A percentile compares a stretch with the other conserved stretches of the same genome.
phyloP scores from a whole-genome alignment of 2,329 filamentous ascomycete species.

The Ceratocystis diversiconidia region DNA sequence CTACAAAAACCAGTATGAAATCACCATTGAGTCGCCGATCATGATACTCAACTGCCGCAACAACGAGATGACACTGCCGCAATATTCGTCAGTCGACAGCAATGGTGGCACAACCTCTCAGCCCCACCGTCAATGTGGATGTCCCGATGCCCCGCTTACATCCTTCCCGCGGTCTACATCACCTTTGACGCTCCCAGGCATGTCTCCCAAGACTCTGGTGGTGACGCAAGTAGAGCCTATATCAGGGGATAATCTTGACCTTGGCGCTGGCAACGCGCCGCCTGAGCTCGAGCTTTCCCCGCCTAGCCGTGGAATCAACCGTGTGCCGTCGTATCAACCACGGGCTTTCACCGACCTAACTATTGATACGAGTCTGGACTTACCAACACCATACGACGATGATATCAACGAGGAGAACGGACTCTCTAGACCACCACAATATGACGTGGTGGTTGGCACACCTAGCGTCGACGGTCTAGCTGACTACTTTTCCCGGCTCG shows the following conservation, averaged over 20 bases:
- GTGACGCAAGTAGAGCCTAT: slow-evolving; percentile 4
- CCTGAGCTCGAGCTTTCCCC: neutral
- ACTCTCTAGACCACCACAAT: slow-evolving; percentile 66
- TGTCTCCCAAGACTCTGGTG: slow-evolving; percentile 8
- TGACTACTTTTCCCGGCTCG: slow-evolving; percentile 75
- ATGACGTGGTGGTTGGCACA: slow-evolving; percentile 62
- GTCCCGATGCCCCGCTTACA: slow-evolving; percentile 31
- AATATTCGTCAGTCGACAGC: slow-evolving; percentile 48
- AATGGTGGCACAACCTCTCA: slow-evolving; percentile 36
- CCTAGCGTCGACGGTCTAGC: slow-evolving; percentile 55
- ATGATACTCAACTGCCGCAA: slow-evolving; percentile 86
- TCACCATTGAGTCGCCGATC: slow-evolving; percentile 90
- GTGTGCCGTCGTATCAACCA: slow-evolving; percentile 74
- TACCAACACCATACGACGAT: slow-evolving; percentile 26
- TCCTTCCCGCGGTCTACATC: neutral
- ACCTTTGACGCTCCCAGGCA: neutral
- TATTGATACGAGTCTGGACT: slow-evolving; percentile 8
- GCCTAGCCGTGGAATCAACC: slow-evolving; percentile 38
- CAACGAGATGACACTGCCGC: slow-evolving; percentile 77
- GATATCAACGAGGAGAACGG: slow-evolving; percentile 21
- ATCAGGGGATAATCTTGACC: neutral
- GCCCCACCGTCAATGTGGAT: slow-evolving; percentile 37
- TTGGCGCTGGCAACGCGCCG: neutral
- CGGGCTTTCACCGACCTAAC: slow-evolving; percentile 62
- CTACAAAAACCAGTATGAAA: slow-evolving; percentile 77